Base-by-base conservation (phyloP, 208 protist genomes). In the Trypanosoma rangeli region DNA sequence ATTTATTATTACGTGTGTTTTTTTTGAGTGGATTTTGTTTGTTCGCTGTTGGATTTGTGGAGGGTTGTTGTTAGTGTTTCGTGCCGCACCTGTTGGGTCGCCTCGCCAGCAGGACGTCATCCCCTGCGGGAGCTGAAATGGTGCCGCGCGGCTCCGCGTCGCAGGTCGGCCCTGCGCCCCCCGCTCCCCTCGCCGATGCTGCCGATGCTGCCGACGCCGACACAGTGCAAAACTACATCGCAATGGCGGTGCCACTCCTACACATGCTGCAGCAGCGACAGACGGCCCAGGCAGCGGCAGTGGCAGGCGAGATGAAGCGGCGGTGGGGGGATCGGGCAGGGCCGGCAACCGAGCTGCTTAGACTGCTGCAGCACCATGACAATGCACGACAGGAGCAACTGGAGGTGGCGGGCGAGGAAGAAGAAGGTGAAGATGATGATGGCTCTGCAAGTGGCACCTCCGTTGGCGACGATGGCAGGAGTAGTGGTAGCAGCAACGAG, bases 211-310 rank as follows among this genome's bases (percentile, higher is more conserved):
- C 10, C 20, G 8, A 0, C 20, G 50, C 37, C 52, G 49, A 65
- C 35, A 24, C 9, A 15, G 31, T 28, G 20, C 49, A 66, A 0
- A 61, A 33, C 50, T 76, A 76, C 35, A 35, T 76, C 31, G 53
- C 71, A 16, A 22, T 76, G 49, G 63, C 71, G 1, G 26, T 76
- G 20, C 64, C 71, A 4, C 71, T 76, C 20, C 28, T 76, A 10
- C 71, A 70, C 26, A 39, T 69, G 9, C 58, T 76, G 33, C 63
- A 50, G 58, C 29, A 65, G 50, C 28, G 37, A 16, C 18, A 70
- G 22, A 67, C 50, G 24, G 7, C 5, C 28, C 71, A 56, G 29
- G 71, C 71, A 1, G 49, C 29, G 37, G 48, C 58, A 13, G 49
- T 76, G n/a, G 71, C 71, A 16, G 57, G 15, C 15, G 56, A 67